Conservation (phyloP, 257 asterid genomes). For the Penstemon barbatus region DNA sequence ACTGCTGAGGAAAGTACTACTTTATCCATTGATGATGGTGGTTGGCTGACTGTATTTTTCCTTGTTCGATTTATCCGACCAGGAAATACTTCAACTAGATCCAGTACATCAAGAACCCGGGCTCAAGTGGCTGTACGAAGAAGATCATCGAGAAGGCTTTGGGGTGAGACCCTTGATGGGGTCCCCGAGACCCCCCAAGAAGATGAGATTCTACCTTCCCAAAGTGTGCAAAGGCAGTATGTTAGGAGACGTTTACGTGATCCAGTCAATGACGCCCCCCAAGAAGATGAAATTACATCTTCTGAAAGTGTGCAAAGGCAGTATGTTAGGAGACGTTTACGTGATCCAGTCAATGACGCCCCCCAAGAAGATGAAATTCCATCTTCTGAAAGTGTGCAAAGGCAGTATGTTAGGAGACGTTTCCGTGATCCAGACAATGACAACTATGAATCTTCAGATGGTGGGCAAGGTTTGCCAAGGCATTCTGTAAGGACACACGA, state of each 20-base stretch:
- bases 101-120: slow-evolving; percentile 51
- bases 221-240: too few species aligned
- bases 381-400: too few species aligned
- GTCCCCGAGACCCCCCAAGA: slow-evolving; percentile 41
- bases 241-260: slow-evolving; percentile 8
- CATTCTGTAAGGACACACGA: slow-evolving; percentile 11
- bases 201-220: too few species aligned
- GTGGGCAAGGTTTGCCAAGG: slow-evolving; percentile 14
- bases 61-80: slow-evolving; percentile 68
- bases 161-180: slow-evolving; percentile 68
- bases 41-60: slow-evolving; percentile 65
- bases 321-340: too few species aligned
- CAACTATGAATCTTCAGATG: slow-evolving; percentile 6
- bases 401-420: slow-evolving; percentile 1
- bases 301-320: too few species aligned
- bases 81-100: slow-evolving; percentile 46
- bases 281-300: too few species aligned
- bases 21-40: slow-evolving; percentile 59
- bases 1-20: slow-evolving; percentile 48
- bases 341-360: not conserved
- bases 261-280: not conserved
- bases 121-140: slow-evolving; percentile 51
- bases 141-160: slow-evolving; percentile 55
- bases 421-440: not conserved
- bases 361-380: too few species aligned